Conservation (phyloP, 768 basidiomycete species). For the Gloeopeniophorella convolvens region DNA sequence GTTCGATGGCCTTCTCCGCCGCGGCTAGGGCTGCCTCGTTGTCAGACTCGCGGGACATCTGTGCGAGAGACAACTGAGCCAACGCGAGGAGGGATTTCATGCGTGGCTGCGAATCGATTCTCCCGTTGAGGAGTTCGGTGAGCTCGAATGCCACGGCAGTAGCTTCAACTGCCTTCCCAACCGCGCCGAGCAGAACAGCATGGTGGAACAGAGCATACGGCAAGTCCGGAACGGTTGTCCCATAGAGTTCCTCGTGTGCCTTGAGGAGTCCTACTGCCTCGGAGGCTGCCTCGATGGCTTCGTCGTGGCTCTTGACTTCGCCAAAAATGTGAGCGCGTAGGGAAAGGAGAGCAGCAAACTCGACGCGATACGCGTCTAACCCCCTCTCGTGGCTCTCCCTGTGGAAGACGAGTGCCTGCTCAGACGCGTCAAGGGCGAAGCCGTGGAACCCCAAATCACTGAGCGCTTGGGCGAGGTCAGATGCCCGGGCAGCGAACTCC, state of each 20-base stretch:
- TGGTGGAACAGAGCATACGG: neutral
- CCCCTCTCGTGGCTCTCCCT: neutral
- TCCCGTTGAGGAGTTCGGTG: neutral
- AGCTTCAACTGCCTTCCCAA: neutral
- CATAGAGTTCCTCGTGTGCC: neutral
- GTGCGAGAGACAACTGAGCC: neutral
- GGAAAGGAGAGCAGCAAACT: neutral
- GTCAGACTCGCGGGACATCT: neutral
- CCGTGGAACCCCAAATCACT: slow-evolving; percentile 7
- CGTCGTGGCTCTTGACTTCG: slow-evolving; percentile 7
- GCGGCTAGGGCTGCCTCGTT: neutral
- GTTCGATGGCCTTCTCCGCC: neutral
- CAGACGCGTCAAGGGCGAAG: slow-evolving; percentile 1
- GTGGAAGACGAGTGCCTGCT: neutral
- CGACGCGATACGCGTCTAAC: neutral
- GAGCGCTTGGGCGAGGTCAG: slow-evolving; percentile 8
- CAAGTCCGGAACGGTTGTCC: neutral
- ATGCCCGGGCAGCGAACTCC: neutral
- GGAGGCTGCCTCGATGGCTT: neutral
- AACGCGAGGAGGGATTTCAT: neutral
- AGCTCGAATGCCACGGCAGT: slow-evolving; percentile 7
- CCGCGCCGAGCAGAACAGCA: too few relatives aligned
- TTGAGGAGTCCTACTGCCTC: neutral
- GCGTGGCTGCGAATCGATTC: neutral
- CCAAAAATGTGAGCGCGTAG: slow-evolving; percentile 3